Evolutionary conservation across 2,329 filamentous ascomycete species (phyloP).

Genomic region (Phyllosticta ampelicida): DNA sequence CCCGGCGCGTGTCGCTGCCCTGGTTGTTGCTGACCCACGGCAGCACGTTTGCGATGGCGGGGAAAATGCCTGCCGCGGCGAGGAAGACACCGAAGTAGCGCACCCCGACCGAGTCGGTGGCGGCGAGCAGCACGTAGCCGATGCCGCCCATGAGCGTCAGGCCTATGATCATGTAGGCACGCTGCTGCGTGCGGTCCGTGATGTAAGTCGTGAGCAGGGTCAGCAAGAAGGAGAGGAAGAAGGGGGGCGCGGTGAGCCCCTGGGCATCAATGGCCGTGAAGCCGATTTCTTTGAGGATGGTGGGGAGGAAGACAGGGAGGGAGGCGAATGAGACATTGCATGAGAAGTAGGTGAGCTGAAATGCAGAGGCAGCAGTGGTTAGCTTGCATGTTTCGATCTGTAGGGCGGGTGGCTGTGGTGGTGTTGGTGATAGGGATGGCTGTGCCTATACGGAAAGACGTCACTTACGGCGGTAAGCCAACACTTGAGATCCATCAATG

Average conservation of each 20-base stretch:
- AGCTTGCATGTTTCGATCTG: not conserved
- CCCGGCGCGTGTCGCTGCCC: conserved; percentile 56
- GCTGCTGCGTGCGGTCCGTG: conserved; percentile 55
- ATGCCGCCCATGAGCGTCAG: conserved; percentile 48
- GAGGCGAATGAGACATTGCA: conserved; percentile 43
- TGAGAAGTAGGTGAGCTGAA: conserved; percentile 28
- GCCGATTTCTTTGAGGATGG: conserved; percentile 44
- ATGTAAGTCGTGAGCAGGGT: conserved; percentile 52
- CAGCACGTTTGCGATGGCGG: conserved; percentile 58
- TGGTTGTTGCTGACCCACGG: conserved; percentile 62
- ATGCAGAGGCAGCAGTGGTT: not conserved
- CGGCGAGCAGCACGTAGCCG: conserved; percentile 56
- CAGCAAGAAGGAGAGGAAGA: conserved; percentile 54
- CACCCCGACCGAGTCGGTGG: conserved; percentile 36
- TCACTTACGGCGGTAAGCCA: conserved; percentile 24
- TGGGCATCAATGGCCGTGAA: conserved; percentile 57
- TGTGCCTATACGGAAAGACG: not conserved
- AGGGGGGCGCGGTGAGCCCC: conserved; percentile 61
- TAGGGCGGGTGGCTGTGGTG: not conserved
- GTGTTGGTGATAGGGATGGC: not conserved
- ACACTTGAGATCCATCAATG: conserved; percentile 22
- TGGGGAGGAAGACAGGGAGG: conserved; percentile 34
- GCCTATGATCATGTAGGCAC: conserved; percentile 47
- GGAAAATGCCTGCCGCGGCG: conserved; percentile 53
- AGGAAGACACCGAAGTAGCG: conserved; percentile 45